These are phyloP conservation scores for Gillenia trifoliata DNA, from an alignment of 306 rosid species.

Conservation along the genomic window DNA sequence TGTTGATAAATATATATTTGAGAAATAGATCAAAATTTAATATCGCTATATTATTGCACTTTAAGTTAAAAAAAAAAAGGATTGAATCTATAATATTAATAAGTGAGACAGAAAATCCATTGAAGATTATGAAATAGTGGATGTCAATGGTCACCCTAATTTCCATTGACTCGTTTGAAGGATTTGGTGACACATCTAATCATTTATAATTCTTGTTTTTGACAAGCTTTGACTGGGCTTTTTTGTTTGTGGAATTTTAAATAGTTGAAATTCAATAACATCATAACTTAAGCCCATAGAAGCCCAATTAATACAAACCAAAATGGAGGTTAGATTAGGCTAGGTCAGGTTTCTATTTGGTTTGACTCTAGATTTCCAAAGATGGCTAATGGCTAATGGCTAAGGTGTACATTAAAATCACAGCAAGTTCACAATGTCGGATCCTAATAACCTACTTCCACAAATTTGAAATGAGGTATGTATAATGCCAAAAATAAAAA, in stretches of 20 bases:
- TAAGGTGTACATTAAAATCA: too few species aligned
- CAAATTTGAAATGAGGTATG: too few species aligned
- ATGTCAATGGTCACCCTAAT: background rate
- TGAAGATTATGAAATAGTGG: background rate
- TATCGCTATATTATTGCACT: too few species aligned
- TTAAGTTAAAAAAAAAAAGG: too few species aligned
- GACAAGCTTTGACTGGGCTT: conserved; percentile 4
- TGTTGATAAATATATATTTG: too few species aligned
- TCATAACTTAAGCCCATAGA: background rate
- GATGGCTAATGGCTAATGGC: background rate
- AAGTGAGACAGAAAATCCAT: background rate
- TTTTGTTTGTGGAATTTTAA: background rate
- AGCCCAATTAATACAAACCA: background rate
- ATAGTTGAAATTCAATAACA: background rate
- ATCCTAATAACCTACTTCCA: too few species aligned
- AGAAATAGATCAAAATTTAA: too few species aligned
- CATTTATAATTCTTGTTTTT: background rate
- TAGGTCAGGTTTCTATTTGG: background rate
- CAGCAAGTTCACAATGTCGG: too few species aligned
- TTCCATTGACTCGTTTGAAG: background rate
- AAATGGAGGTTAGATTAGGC: background rate
- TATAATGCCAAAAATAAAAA: too few species aligned
- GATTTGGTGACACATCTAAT: background rate
- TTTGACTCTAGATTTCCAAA: conserved; percentile 1
- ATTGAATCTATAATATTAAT: too few species aligned